Conservation (phyloP, 495 filamentous ascomycete genomes). For the Tuber melanosporum region DNA sequence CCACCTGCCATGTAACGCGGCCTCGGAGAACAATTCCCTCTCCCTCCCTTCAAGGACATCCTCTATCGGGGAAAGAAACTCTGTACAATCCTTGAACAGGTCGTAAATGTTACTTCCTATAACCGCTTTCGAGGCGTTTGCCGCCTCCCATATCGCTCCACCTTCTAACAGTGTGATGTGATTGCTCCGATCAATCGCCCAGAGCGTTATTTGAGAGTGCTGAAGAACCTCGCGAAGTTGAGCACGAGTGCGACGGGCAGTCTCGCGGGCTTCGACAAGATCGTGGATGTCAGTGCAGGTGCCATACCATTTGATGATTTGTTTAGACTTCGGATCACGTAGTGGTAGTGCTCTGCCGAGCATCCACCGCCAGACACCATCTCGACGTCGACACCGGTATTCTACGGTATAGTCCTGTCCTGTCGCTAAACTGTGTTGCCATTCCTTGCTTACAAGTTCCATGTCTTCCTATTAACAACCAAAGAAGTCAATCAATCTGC, state of each 20-base stretch:
- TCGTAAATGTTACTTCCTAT: conserved; percentile 57
- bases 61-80: conserved; percentile 52
- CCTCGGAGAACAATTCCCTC: conserved; percentile 50
- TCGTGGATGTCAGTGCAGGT: conserved; percentile 65
- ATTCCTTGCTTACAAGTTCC: conserved; percentile 47
- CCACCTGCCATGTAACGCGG: conserved; percentile 51
- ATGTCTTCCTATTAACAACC: conserved; percentile 50
- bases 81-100: conserved; percentile 47
- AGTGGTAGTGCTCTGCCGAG: conserved; percentile 59
- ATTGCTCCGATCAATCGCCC: conserved; percentile 55
- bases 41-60: conserved; percentile 52
- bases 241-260: conserved; percentile 54
- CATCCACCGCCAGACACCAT: conserved; percentile 68
- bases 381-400: conserved; percentile 57
- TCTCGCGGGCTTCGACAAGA: conserved; percentile 54
- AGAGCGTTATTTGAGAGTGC: conserved; percentile 61
- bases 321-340: conserved; percentile 53
- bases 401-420: conserved; percentile 61
- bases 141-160: conserved; percentile 32
- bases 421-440: conserved; percentile 55
- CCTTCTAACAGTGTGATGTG: conserved; percentile 59
- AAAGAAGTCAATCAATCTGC: conserved; percentile 19
- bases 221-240: conserved; percentile 63
- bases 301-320: conserved; percentile 67
- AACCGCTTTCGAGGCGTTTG: conserved; percentile 40